Conservation (phyloP, 2,329 filamentous ascomycete genomes). For the Pseudogymnoascus sp. region DNA sequence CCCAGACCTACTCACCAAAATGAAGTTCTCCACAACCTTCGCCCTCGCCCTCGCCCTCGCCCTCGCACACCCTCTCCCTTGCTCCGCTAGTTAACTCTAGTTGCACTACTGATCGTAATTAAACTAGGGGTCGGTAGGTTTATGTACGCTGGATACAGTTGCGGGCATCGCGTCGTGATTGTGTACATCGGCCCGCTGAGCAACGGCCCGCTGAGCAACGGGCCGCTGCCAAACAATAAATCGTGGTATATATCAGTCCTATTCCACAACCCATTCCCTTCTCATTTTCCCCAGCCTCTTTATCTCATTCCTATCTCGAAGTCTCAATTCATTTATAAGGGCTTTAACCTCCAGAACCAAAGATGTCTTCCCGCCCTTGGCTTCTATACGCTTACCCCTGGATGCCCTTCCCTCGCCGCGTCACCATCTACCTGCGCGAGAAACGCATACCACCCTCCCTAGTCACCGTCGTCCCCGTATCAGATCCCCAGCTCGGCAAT, state of each 20-base stretch:
- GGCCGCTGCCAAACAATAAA: neutral
- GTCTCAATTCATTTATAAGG: neutral
- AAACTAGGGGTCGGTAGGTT: no score
- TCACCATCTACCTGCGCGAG: neutral
- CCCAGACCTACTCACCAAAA: no score
- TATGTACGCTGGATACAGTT: no score
- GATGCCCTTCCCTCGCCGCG: neutral
- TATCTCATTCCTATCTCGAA: neutral
- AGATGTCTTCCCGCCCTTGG: neutral
- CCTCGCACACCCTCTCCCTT: no score
- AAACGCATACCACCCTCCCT: neutral
- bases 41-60: no score
- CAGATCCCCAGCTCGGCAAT: neutral
- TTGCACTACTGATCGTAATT: no score
- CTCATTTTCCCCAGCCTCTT: neutral
- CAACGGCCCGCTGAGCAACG: neutral
- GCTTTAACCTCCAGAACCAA: neutral
- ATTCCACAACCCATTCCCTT: neutral
- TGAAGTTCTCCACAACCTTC: no score
- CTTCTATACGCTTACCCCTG: neutral
- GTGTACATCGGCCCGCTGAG: neutral
- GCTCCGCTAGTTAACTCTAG: no score
- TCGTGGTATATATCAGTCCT: neutral
- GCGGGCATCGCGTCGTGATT: no score
- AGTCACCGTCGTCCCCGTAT: neutral